Evolutionary conservation across 2,329 filamentous ascomycete genomes (phyloP), one percentile per base, ranked within the genome.

Genomic region (Capronia epimyces): DNA sequence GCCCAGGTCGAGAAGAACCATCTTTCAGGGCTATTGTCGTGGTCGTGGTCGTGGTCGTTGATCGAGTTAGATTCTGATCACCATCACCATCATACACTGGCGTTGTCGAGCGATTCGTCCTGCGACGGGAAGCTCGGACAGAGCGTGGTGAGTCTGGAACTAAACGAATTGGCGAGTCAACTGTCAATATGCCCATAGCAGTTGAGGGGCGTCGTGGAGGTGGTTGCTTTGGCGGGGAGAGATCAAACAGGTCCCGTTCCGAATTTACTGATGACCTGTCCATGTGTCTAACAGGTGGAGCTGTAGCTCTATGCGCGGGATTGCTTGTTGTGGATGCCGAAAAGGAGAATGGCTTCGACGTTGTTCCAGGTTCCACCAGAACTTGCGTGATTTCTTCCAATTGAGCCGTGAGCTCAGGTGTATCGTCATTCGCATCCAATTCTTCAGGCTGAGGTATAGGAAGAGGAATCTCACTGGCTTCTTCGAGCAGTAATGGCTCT

Each of bases 351-450:
- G 50, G 44, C 20, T 56, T 52, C 2, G 52, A 52, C 1, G 52
- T 37, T 20, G 49, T 56, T 27, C 52, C 49, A 15, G 56, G 58
- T 37, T 59, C 59, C 4, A 62, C 59, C 36, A 62, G 43, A 20
- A 62, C 56, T 49, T 62, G 59, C 25, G 56, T 62, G 32, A 62
- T 59, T 27, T 62, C 59, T 48, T 62, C 59, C 24, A 62, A 50
- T 18, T 56, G 47, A 24, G 58, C 58, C 2, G 59, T 61, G 9
- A 52, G 31, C 29, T 60, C 57, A n/a, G 50, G 49, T 16, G 52
- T 57, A 31, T n/a, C 43, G 15, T 46, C 43, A 9, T 31, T 46
- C 1, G 52, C 43, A 20, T 45, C 52, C 27, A 59, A 29, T 36
- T 62, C 58, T 44, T 53, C 51, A 3, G 53, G 43, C 7, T 52